Conservation (phyloP, 2,329 filamentous ascomycete genomes). For the Xylaria sp. region DNA sequence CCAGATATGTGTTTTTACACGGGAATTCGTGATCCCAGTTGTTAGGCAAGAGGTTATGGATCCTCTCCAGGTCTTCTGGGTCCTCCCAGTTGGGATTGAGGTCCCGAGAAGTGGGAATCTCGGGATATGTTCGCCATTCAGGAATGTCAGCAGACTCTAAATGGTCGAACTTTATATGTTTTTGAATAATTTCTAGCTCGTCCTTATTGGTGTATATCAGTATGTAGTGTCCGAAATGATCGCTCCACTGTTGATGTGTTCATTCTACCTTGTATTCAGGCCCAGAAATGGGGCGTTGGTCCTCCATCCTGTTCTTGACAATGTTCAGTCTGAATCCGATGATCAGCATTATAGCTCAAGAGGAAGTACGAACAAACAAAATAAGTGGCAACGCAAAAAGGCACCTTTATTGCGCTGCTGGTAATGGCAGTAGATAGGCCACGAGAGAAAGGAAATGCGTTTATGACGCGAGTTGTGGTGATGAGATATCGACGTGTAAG, state of each 20-base stretch:
- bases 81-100: slow-evolving; percentile 55
- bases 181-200: slow-evolving; percentile 28
- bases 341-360: too few relatives aligned
- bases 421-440: background rate
- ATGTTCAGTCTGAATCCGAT: background rate
- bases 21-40: slow-evolving; percentile 66
- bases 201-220: slow-evolving; percentile 22
- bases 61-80: slow-evolving; percentile 41
- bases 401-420: background rate
- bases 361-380: background rate
- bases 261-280: slow-evolving; percentile 16
- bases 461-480: too few relatives aligned
- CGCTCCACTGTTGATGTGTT: background rate
- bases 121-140: slow-evolving; percentile 54
- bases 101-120: slow-evolving; percentile 66
- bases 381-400: background rate
- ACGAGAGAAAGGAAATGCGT: too few relatives aligned
- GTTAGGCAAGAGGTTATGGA: slow-evolving; percentile 61
- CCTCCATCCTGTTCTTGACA: slow-evolving; percentile 20
- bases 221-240: background rate
- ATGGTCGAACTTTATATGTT: slow-evolving; percentile 11
- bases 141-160: background rate
- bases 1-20: slow-evolving; percentile 73
- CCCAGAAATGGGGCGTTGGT: background rate
- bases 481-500: too few relatives aligned